These are phyloP conservation scores for Boletellus emodensis DNA, from an alignment of 768 basidiomycete species.

Conservation along the genomic window DNA sequence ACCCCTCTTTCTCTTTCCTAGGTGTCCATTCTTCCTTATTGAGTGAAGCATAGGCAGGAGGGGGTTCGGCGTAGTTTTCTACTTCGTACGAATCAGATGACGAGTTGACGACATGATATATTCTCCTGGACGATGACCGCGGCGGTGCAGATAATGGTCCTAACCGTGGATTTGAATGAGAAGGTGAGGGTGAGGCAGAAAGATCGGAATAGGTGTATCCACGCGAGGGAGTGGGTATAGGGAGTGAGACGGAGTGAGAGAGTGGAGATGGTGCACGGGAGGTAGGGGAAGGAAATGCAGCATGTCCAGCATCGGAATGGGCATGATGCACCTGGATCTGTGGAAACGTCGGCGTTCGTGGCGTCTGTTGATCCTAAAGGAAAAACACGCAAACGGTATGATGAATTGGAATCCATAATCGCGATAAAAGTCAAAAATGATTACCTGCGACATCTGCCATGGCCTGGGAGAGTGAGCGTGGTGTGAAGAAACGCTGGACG, in stretches of 20 bases:
- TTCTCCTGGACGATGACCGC: constrained; percentile 36
- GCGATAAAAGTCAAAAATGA: background rate
- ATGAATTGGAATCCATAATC: background rate
- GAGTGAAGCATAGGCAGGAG: constrained; percentile 43
- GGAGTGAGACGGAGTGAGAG: constrained; percentile 20
- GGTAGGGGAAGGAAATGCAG: constrained; percentile 7
- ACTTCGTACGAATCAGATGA: constrained; percentile 23
- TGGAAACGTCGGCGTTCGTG: constrained; percentile 16
- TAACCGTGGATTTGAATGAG: background rate
- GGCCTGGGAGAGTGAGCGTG: constrained; percentile 9
- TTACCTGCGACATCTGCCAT: constrained; percentile 15
- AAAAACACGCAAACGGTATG: background rate
- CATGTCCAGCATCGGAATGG: constrained; percentile 17
- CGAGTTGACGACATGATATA: constrained; percentile 42
- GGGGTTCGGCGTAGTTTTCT: constrained; percentile 35
- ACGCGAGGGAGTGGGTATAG: constrained; percentile 12
- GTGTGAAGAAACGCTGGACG: constrained; percentile 22
- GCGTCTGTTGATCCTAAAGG: constrained; percentile 15
- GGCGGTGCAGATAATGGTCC: constrained; percentile 15
- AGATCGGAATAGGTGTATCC: constrained; percentile 4
- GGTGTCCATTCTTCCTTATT: constrained; percentile 1
- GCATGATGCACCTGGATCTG: constrained; percentile 24
- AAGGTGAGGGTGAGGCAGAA: constrained; percentile 7
- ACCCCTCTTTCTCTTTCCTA: constrained; percentile 19
- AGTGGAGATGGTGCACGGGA: constrained; percentile 23